Evolutionary conservation across 345 rosid genomes (phyloP).

Genomic region (Lumnitzera racemosa): DNA sequence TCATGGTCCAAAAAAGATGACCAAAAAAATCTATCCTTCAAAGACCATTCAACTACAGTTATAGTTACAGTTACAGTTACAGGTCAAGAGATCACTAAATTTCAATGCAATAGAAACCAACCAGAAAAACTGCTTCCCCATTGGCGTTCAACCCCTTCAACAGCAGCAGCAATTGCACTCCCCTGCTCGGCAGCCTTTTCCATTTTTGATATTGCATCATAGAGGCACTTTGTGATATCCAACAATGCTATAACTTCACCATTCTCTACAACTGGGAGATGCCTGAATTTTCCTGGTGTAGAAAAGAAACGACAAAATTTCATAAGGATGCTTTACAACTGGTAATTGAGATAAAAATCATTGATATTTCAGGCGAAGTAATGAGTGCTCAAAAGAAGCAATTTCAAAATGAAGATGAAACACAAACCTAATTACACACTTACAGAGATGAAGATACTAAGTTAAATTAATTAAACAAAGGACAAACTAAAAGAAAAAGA

Average conservation of each 20-base stretch:
- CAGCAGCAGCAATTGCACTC: slow-evolving; percentile 94
- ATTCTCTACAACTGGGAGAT: slow-evolving; percentile 96
- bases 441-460: too few relatives aligned
- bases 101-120: slow-evolving; percentile 12
- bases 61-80: background rate
- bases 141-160: slow-evolving; percentile 97
- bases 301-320: slow-evolving; percentile 2
- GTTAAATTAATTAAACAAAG: too few relatives aligned
- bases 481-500: too few relatives aligned
- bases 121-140: slow-evolving; percentile 75
- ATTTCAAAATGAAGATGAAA: background rate
- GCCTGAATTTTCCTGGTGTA: slow-evolving; percentile 77
- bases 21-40: background rate
- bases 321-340: slow-evolving; percentile 5
- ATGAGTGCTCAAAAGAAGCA: background rate
- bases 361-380: background rate
- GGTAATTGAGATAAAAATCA: background rate
- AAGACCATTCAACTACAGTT: background rate
- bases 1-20: too few relatives aligned
- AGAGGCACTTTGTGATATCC: slow-evolving; percentile 92
- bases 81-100: background rate
- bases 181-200: slow-evolving; percentile 99
- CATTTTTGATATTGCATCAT: slow-evolving; percentile 95
- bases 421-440: background rate
- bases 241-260: slow-evolving; percentile 96